Base-by-base conservation (phyloP, 768 basidiomycete genomes). In the Mycena polygramma region DNA sequence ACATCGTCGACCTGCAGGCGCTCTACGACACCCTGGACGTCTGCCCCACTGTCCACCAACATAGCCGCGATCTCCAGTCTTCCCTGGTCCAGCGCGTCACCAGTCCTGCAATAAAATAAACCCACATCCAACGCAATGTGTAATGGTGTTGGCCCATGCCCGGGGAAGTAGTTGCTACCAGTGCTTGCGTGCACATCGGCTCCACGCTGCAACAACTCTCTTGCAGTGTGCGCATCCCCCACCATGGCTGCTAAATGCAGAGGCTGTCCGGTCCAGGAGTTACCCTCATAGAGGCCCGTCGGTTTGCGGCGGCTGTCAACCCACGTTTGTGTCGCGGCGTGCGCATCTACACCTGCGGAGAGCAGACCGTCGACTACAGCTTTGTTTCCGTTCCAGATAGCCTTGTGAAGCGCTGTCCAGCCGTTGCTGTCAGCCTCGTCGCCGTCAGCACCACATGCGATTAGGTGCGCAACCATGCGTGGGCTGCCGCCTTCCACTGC, bases 101-200 rank as follows among this genome's bases (percentile, higher is more conserved):
- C 53, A 7, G 17, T 48, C 54, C 35, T 46, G 19, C 51, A 45
- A 14, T 70, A 45, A 70, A 66, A n/a, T 4, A n/a, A 9, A 30
- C 45, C 68, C 9, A 51, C 66, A 39, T 70, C 69, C 30, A 70
- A 26, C 15, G 57, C 64, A 19, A 70, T 66, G 59, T 66, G 63
- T 30, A 70, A 53, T 24, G 69, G 63, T 8, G 69, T 70, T 54
- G 63, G 63, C 20, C 63, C 69, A 51, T 70, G 55, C 41, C 63
- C 63, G 6, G 57, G 46, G 45, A 30, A 45, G 30, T 24, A 19
- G 48, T 60, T 26, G 7, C 17, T 48, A 3, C 45, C 30, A 19
- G 63, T 65, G 35, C 54, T 57, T 9, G 69, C 63, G 7, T 36
- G 43, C 22, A 66, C 69, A 15, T 59, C 57, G 41, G 64, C 57